Percentiles rank a stretch among this genome's conserved stretches.
These are phyloP conservation scores for Teunomyces atbi DNA, from an alignment of 805 yeast species.

Conservation along the genomic window DNA sequence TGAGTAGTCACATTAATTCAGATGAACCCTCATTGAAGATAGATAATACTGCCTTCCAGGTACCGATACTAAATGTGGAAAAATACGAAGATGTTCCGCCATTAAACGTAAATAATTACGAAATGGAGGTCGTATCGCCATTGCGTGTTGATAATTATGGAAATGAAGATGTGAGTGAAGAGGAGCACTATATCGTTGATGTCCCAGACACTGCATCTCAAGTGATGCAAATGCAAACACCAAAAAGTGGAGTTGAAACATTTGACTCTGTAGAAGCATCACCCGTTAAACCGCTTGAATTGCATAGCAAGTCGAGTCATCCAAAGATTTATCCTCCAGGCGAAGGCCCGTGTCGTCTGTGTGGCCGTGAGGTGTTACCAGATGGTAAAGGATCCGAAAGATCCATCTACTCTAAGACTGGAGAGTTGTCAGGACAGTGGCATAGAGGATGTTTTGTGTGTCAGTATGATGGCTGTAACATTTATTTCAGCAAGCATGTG, in stretches of 20 bases:
- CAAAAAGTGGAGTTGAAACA: not conserved
- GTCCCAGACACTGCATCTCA: not conserved
- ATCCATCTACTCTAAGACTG: slow-evolving; percentile 80
- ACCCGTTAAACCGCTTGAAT: not conserved
- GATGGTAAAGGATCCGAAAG: slow-evolving; percentile 40
- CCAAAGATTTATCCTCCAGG: slow-evolving; percentile 49
- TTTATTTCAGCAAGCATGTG: slow-evolving; percentile 55
- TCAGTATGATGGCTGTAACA: slow-evolving; percentile 49
- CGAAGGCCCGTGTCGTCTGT: slow-evolving; percentile 78
- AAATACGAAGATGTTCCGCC: not conserved
- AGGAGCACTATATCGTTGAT: not conserved
- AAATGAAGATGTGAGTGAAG: not conserved
- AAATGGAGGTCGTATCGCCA: not conserved
- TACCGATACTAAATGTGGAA: not conserved
- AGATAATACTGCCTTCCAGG: not conserved
- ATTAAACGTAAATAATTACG: not conserved
- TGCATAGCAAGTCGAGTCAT: not conserved
- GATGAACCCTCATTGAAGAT: not conserved
- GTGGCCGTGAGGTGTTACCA: slow-evolving; percentile 52
- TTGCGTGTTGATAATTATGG: not conserved
- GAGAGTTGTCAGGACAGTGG: slow-evolving; percentile 91
- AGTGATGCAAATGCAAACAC: slow-evolving; percentile 4
- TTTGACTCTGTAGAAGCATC: slow-evolving; percentile 7
- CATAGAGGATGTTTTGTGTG: slow-evolving; percentile 86
- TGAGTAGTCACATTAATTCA: not conserved